A percentile compares a stretch with the other conserved stretches of the same genome.
Evolutionary conservation across 768 basidiomycete genomes (phyloP).

Genomic region (Mycena alexandri): DNA sequence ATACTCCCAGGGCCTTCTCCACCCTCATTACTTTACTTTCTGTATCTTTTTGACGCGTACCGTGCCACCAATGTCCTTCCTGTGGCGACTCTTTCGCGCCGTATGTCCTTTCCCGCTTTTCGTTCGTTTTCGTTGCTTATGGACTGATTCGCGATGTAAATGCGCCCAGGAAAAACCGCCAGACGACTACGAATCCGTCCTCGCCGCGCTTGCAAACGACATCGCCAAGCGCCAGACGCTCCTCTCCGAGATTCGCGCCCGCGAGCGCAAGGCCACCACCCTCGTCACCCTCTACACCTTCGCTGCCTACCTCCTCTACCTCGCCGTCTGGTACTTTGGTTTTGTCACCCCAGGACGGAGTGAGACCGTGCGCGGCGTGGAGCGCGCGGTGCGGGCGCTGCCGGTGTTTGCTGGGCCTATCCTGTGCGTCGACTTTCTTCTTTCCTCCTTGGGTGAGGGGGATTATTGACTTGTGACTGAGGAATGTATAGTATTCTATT

Average conservation of each 20-base stretch:
- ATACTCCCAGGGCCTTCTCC: no score
- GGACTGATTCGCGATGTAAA: no score
- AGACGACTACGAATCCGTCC: conserved; percentile 78
- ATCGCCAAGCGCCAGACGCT: conserved; percentile 81
- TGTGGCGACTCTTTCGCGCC: conserved; percentile 29
- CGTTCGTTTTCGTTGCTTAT: neutral
- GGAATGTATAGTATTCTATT: conserved; percentile 70
- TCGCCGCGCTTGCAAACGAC: conserved; percentile 73
- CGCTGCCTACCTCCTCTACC: conserved; percentile 78
- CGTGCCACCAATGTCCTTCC: conserved; percentile 23
- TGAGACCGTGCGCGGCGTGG: conserved; percentile 45
- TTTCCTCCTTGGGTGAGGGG: neutral
- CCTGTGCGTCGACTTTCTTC: conserved; percentile 64
- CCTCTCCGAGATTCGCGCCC: conserved; percentile 86
- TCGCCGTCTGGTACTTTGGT: conserved; percentile 79
- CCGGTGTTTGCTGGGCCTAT: conserved; percentile 84
- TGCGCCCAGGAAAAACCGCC: conserved; percentile 13
- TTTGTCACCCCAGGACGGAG: conserved; percentile 53
- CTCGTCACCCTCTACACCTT: conserved; percentile 84
- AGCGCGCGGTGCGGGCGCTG: conserved; percentile 60
- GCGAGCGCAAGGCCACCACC: conserved; percentile 84
- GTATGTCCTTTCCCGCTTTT: neutral
- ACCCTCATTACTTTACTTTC: no score
- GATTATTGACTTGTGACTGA: no score
- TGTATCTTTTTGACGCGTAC: no score